Evolutionary conservation across 345 rosid genomes (phyloP).

Genomic region (Schrenkiella parvula): DNA sequence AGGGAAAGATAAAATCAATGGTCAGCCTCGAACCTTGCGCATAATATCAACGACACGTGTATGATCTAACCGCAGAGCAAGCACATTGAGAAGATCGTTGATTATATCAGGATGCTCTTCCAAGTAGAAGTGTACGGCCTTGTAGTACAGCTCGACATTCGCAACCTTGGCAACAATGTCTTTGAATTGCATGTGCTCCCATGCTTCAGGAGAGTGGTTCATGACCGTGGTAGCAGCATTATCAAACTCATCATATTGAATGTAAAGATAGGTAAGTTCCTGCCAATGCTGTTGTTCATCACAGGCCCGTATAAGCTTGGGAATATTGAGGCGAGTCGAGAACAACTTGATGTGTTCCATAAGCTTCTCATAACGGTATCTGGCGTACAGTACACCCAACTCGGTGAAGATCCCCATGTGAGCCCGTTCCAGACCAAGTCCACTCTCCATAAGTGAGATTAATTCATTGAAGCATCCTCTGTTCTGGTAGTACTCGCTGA

Average conservation of each 20-base stretch:
- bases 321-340: constrained; percentile 97
- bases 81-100: constrained; percentile 92
- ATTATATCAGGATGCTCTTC: constrained; percentile 98
- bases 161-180: constrained; percentile 93
- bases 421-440: constrained; percentile 94
- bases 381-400: constrained; percentile 95
- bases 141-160: constrained; percentile 91
- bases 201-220: constrained; percentile 99
- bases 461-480: constrained; percentile 97
- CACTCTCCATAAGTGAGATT: constrained; percentile 99
- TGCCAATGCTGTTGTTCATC: constrained; percentile 99
- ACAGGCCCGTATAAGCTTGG: constrained; percentile 96
- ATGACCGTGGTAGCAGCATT: constrained; percentile 98
- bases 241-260: constrained; percentile 92
- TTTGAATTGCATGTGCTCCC: constrained; percentile 99
- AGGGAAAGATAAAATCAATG: neutral
- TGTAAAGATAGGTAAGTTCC: constrained; percentile 91
- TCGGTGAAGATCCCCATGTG: constrained; percentile 99
- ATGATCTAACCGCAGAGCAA: constrained; percentile 94
- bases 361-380: constrained; percentile 95
- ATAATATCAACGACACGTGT: constrained; percentile 96
- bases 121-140: constrained; percentile 98
- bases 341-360: constrained; percentile 99
- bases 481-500: constrained; percentile 95
- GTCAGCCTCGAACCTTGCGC: constrained; percentile 67